phyloP scores from a whole-genome alignment of 2,329 filamentous ascomycete species.

The Blastomyces silverae region DNA sequence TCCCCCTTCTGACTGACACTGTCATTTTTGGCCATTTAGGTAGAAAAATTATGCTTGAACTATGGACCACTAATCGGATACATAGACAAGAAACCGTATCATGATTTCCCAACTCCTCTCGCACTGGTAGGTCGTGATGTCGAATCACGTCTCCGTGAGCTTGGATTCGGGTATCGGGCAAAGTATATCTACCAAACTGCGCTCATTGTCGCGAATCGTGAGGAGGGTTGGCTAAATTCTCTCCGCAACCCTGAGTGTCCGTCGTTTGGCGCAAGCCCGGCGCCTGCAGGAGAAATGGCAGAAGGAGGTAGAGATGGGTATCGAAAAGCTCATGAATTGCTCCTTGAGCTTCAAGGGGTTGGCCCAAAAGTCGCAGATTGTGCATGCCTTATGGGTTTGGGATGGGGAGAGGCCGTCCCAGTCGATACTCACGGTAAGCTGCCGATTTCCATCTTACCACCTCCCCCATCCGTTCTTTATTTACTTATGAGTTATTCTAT shows the following conservation, averaged over 20 bases:
- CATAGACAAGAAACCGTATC: conserved; percentile 63
- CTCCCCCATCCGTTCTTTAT: neutral
- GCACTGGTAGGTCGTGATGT: conserved; percentile 67
- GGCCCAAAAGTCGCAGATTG: conserved; percentile 97
- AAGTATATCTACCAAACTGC: conserved; percentile 89
- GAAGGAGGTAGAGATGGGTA: conserved; percentile 59
- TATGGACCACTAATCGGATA: conserved; percentile 73
- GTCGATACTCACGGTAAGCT: conserved; percentile 75
- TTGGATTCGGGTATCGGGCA: conserved; percentile 92
- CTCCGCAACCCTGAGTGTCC: conserved; percentile 71
- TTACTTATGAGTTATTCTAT: conserved; percentile 14
- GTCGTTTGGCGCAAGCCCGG: conserved; percentile 46
- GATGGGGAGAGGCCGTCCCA: conserved; percentile 91
- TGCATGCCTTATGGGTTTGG: conserved; percentile 90
- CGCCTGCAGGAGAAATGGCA: conserved; percentile 44
- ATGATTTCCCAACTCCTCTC: conserved; percentile 77
- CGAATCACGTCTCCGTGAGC: conserved; percentile 67
- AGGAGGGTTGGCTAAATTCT: conserved; percentile 66
- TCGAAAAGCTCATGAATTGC: conserved; percentile 67
- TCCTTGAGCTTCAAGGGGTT: conserved; percentile 76
- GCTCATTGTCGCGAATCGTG: conserved; percentile 61
- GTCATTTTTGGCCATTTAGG: conserved; percentile 36
- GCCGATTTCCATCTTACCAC: neutral
- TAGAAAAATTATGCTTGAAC: conserved; percentile 78
- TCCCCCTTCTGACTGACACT: conserved; percentile 10